Percentiles rank a stretch among this genome's conserved stretches.
phyloP scores from a whole-genome alignment of 257 asterid genomes.

The Anisodus acutangulus region DNA sequence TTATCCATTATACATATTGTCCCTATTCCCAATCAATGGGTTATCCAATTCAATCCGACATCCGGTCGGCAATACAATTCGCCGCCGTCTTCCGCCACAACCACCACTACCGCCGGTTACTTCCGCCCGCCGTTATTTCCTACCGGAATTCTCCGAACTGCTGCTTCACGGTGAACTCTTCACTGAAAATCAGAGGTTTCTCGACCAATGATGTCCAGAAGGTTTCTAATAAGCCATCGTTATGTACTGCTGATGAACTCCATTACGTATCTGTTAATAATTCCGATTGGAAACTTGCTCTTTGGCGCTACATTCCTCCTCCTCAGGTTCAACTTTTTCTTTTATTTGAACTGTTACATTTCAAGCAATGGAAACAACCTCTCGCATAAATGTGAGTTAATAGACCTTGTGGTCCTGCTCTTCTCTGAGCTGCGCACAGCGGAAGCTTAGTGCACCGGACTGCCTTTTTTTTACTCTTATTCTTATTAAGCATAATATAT shows the following conservation, averaged over 20 bases:
- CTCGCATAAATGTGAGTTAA: no score
- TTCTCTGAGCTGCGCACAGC: no score
- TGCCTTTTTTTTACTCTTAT: no score
- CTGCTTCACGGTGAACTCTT: slow-evolving; percentile 29
- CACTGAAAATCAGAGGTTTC: slow-evolving; percentile 47
- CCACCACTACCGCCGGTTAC: slow-evolving; percentile 39
- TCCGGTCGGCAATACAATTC: slow-evolving; percentile 66
- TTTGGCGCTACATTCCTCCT: slow-evolving; percentile 91
- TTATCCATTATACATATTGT: no score
- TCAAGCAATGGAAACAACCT: no score
- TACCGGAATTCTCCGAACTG: slow-evolving; percentile 41
- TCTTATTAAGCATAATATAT: no score
- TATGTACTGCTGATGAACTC: slow-evolving; percentile 97
- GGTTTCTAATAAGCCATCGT: slow-evolving; percentile 61
- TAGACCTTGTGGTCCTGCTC: no score
- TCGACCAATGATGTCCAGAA: slow-evolving; percentile 51
- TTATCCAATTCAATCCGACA: slow-evolving; percentile 50
- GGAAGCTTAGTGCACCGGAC: no score
- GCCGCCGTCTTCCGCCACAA: slow-evolving; percentile 63
- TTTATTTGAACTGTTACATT: neutral
- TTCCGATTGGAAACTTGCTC: slow-evolving; percentile 83
- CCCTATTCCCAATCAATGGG: slow-evolving; percentile 10
- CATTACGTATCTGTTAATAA: slow-evolving; percentile 75
- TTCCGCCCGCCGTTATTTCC: slow-evolving; percentile 48
- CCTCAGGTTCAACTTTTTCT: slow-evolving; percentile 54